A percentile compares a stretch with the other conserved stretches of the same genome.
These are phyloP conservation scores for Ustilago shanxiensis DNA, from an alignment of 1,284 basidiomycete genomes.

Conservation along the genomic window DNA sequence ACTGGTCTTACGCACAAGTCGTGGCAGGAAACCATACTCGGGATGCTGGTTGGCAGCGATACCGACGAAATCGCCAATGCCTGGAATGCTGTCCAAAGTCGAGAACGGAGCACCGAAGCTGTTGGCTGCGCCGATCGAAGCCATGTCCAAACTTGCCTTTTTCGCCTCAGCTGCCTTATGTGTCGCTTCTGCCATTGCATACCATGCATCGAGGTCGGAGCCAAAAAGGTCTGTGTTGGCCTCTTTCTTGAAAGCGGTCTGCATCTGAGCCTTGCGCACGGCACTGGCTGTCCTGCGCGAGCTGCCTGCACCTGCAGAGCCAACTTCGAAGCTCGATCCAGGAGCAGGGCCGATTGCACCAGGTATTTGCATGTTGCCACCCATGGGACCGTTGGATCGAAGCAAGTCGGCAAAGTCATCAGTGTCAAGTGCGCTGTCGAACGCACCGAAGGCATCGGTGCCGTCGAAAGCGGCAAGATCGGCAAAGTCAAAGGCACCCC, in stretches of 20 bases:
- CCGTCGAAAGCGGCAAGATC: slow-evolving; percentile 51
- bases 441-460: slow-evolving; percentile 37
- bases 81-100: slow-evolving; percentile 66
- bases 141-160: slow-evolving; percentile 57
- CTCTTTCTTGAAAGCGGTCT: slow-evolving; percentile 59
- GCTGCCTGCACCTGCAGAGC: slow-evolving; percentile 20
- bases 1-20: slow-evolving; percentile 68
- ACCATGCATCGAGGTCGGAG: slow-evolving; percentile 44
- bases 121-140: slow-evolving; percentile 62
- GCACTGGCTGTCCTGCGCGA: slow-evolving; percentile 36
- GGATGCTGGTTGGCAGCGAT: slow-evolving; percentile 68
- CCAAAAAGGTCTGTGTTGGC: slow-evolving; percentile 64
- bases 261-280: slow-evolving; percentile 51
- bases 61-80: slow-evolving; percentile 66
- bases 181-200: slow-evolving; percentile 26
- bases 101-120: slow-evolving; percentile 58
- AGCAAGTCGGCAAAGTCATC: slow-evolving; percentile 44
- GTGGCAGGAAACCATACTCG: slow-evolving; percentile 68
- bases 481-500: slow-evolving; percentile 48
- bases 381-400: slow-evolving; percentile 16
- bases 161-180: slow-evolving; percentile 29
- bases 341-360: slow-evolving; percentile 8
- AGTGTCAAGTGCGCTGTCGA: slow-evolving; percentile 48
- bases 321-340: slow-evolving; percentile 20
- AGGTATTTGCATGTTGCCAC: slow-evolving; percentile 15